Evolutionary conservation across 2,329 filamentous ascomycete genomes (phyloP).

Genomic region (Beauveria medogensis): DNA sequence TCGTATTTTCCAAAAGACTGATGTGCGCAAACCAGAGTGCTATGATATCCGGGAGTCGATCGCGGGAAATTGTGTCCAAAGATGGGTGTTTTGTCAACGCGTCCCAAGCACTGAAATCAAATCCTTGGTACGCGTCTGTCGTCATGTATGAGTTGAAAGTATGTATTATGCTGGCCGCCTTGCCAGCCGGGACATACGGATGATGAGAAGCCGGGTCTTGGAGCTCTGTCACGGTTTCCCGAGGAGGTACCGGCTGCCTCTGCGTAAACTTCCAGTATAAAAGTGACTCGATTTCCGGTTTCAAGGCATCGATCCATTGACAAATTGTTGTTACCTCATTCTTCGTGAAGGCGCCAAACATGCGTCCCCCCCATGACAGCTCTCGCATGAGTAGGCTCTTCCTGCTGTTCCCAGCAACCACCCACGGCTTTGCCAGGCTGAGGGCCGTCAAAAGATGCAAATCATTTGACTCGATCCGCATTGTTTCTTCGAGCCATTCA

Average conservation of each 20-base stretch:
- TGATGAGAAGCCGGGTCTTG: neutral
- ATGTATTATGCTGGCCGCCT: neutral
- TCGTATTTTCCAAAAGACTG: neutral
- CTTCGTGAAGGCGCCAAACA: constrained; percentile 43
- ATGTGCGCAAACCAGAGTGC: constrained; percentile 8
- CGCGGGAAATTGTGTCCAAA: neutral
- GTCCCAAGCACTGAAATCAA: neutral
- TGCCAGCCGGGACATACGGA: neutral
- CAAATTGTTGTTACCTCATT: constrained; percentile 21
- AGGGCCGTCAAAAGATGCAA: neutral
- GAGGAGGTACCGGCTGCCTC: neutral
- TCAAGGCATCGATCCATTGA: neutral
- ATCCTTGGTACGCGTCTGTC: rapidly evolving
- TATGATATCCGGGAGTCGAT: neutral
- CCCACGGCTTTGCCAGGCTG: constrained; percentile 22
- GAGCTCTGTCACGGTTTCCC: neutral
- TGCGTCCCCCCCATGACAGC: constrained; percentile 35
- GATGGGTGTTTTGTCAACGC: neutral
- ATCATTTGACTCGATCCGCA: neutral
- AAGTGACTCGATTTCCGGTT: neutral
- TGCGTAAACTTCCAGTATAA: neutral
- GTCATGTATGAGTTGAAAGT: neutral
- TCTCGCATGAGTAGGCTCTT: constrained; percentile 33
- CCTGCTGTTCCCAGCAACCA: constrained; percentile 28
- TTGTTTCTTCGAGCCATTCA: neutral